Base-by-base conservation (phyloP, 2,329 filamentous ascomycete species). In the Ceratocystis cacaofunesta region DNA sequence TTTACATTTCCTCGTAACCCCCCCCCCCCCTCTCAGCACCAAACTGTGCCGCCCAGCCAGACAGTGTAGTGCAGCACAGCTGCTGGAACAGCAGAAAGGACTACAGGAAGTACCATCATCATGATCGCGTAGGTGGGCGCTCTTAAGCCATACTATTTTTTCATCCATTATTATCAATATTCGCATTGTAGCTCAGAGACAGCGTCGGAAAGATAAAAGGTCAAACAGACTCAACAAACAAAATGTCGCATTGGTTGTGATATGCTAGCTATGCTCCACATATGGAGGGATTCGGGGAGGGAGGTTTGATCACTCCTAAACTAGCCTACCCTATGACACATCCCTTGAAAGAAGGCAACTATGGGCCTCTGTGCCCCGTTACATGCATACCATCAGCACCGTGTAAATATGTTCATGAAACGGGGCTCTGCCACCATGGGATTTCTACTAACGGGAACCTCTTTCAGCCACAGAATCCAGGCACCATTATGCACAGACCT, bases 381-480 rank as follows among this genome's bases (percentile, higher is more conserved):
- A 25, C 6, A 32, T 5, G 6, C 52, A 32, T 30, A 32, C 4
- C 17, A 15, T 32, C 5, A 32, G 15, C 30, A 6, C 6, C 6
- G 30, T 28, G 28, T 5, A 28, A 28, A 28, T 28, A 28, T 28
- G 3, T 5, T 28, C 5, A 28, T 28, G 3, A 28, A 28, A 4
- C 28, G 28, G 28, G 28, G 28, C 28, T 28, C 5, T 28, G 28
- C 28, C 28, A 28, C 28, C 5, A 4, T 5, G 28, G 28, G 28
- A 28, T 28, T 5, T 28, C 28, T 28, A 28, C 28, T 3, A 25
- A 28, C 28, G 28, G 5, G 5, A 3, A 17, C 8, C n/a, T 28
- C 25, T 57, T 55, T 57, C 52, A 57, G 52, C 52, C 52, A 57
- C 52, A 57, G n/a, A 55, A 55, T 55, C 50, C 50, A 57, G 46